Base-by-base conservation (phyloP, 108 stramenopile genomes). In the Fragilariopsis cylindrus region DNA sequence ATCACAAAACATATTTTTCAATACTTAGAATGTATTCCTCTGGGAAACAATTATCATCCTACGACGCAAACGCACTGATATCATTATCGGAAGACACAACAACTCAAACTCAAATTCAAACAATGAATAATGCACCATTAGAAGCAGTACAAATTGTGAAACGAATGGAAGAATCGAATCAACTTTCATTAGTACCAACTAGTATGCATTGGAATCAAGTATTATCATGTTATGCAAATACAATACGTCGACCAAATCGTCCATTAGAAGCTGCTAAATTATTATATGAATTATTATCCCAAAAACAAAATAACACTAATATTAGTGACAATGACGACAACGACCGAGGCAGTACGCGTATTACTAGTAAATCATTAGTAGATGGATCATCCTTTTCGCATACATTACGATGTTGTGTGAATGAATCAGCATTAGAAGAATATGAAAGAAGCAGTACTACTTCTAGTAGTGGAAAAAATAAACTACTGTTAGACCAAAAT, bases 151-250 rank as follows among this genome's bases (percentile, higher is more conserved):
- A 16, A 50, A 64, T 74, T 65, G 79, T 74, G 41, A 21, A 69
- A 55, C 67, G 54, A 12, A 69, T 74, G 73, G 41, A 69, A 18
- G 39, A 74, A 5, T 72, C 71, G 39, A 30, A 62, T 43, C 30
- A 62, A 13, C 53, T 70, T 57, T 65, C 65, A 18, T 46, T 65
- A 0, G 53, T 46, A 64, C 73, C 73, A 2, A 63, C 60, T 5
- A 47, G 48, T 43, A 7, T 60, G 68, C 79, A 80, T 48, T 80
- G 79, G 79, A 80, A 80, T 63, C 71, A 80, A 19, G 79, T 80
- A 42, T 44, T 80, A 43, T 60, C 54, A 55, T 73, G 72, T 21
- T 70, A 69, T 39, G 72, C 79, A 1, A 70, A 74, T 57, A 57
- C 72, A 3, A 50, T 6, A 15, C 44, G 54, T 3, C 57, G 60